phyloP scores from a whole-genome alignment of 345 rosid species.

The Pistacia integerrima region DNA sequence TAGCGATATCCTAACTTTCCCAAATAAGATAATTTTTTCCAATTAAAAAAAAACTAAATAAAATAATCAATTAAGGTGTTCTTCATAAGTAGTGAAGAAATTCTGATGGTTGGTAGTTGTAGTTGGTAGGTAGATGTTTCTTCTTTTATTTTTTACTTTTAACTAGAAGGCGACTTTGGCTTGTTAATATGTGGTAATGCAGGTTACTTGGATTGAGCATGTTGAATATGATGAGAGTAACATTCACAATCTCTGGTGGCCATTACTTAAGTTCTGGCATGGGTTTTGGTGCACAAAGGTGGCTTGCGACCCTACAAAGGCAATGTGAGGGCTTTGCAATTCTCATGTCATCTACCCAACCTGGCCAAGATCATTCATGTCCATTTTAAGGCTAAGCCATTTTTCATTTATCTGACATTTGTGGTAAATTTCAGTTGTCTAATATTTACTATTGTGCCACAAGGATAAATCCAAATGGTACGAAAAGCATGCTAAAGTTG shows the following conservation, averaged over 20 bases:
- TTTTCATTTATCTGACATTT: not conserved
- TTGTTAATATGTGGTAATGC: constrained; percentile 21
- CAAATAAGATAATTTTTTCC: no score
- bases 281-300: constrained; percentile 64
- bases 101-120: no score
- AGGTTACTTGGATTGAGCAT: constrained; percentile 79
- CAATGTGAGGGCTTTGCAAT: constrained; percentile 45
- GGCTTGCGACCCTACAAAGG: constrained; percentile 60
- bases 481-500: constrained; percentile 53
- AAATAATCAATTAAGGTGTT: no score
- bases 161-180: not conserved
- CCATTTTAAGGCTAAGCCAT: not conserved
- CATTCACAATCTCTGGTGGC: constrained; percentile 47
- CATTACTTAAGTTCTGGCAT: constrained; percentile 42
- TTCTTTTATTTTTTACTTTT: no score
- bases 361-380: constrained; percentile 51
- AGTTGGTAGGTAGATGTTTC: no score
- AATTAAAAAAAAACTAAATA: no score
- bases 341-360: constrained; percentile 31
- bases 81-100: no score
- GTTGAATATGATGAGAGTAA: constrained; percentile 51
- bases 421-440: constrained; percentile 8
- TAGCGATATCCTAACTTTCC: no score
- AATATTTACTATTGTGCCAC: constrained; percentile 4
- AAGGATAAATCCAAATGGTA: constrained; percentile 47